Percentiles rank a stretch among this genome's conserved stretches.
These are phyloP conservation scores for Aspergillus ochraceoroseus DNA, from an alignment of 2,329 filamentous ascomycete species.

Conservation along the genomic window DNA sequence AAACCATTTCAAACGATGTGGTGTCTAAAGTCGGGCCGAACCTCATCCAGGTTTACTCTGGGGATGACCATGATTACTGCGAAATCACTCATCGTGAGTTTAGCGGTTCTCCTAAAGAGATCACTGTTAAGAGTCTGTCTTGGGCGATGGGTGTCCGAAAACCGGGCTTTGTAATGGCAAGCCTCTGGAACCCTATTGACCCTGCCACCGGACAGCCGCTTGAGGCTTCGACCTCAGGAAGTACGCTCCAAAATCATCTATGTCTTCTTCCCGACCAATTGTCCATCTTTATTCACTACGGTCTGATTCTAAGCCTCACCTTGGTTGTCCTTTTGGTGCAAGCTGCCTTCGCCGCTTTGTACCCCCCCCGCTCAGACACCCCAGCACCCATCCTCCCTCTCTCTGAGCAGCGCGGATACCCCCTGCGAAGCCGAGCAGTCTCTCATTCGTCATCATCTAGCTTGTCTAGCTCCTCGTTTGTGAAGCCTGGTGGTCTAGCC, in stretches of 20 bases:
- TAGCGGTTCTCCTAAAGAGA: constrained; percentile 63
- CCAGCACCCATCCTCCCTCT: constrained; percentile 28
- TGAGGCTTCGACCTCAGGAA: constrained; percentile 19
- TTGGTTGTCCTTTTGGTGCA: constrained; percentile 46
- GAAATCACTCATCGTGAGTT: constrained; percentile 73
- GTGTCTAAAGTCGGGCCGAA: constrained; percentile 70
- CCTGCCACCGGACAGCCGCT: constrained; percentile 37
- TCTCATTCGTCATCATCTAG: constrained; percentile 26
- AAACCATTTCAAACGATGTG: constrained; percentile 68
- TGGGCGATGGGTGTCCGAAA: constrained; percentile 93
- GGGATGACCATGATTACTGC: constrained; percentile 98
- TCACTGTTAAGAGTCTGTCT: constrained; percentile 90
- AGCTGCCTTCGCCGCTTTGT: constrained; percentile 36
- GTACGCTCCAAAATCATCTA: constrained; percentile 78
- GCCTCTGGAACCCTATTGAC: constrained; percentile 87
- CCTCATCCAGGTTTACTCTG: constrained; percentile 81
- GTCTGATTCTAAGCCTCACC: constrained; percentile 55
- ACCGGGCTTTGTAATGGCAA: constrained; percentile 82
- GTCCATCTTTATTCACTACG: constrained; percentile 75
- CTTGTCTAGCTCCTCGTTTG: constrained; percentile 32
- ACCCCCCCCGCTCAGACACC: constrained; percentile 15
- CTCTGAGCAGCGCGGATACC: constrained; percentile 26
- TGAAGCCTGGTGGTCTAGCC: constrained; percentile 28
- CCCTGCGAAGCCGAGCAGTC: constrained; percentile 22
- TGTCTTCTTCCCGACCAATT: constrained; percentile 89